phyloP scores from a whole-genome alignment of 2,329 filamentous ascomycete genomes.

The Pseudogymnoascus sp. region DNA sequence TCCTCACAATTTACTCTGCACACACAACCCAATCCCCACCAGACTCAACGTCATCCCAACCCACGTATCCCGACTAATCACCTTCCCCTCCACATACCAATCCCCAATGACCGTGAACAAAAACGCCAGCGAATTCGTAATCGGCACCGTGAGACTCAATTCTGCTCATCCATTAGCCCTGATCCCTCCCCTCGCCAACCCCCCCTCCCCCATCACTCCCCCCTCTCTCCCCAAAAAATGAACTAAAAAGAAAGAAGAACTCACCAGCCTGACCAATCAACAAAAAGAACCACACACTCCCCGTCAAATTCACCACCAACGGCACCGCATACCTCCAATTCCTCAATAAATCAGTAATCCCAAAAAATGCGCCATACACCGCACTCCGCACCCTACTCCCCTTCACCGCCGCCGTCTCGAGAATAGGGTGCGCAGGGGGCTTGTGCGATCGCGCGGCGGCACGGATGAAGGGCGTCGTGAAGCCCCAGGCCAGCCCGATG shows the following conservation, averaged over 20 bases:
- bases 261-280: constrained; percentile 84
- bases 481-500: constrained; percentile 86
- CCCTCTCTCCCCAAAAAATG: not conserved
- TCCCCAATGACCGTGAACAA: constrained; percentile 93
- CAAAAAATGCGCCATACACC: constrained; percentile 59
- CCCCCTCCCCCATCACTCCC: not conserved
- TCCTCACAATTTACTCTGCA: constrained; percentile 49
- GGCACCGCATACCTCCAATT: constrained; percentile 82
- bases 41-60: constrained; percentile 74
- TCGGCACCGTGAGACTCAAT: constrained; percentile 84
- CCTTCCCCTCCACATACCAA: constrained; percentile 89
- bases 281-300: constrained; percentile 93
- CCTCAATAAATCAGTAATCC: constrained; percentile 66
- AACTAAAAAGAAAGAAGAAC: too few species aligned
- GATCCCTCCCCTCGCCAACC: not conserved
- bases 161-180: constrained; percentile 43
- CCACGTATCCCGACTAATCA: constrained; percentile 79
- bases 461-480: constrained; percentile 88
- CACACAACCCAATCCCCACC: constrained; percentile 73
- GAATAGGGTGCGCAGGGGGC: constrained; percentile 48
- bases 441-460: constrained; percentile 70
- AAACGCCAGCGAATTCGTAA: constrained; percentile 90
- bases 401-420: constrained; percentile 42
- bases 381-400: constrained; percentile 54
- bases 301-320: constrained; percentile 78